phyloP scores from a whole-genome alignment of 257 asterid species.

The Fraxinus pennsylvanica region DNA sequence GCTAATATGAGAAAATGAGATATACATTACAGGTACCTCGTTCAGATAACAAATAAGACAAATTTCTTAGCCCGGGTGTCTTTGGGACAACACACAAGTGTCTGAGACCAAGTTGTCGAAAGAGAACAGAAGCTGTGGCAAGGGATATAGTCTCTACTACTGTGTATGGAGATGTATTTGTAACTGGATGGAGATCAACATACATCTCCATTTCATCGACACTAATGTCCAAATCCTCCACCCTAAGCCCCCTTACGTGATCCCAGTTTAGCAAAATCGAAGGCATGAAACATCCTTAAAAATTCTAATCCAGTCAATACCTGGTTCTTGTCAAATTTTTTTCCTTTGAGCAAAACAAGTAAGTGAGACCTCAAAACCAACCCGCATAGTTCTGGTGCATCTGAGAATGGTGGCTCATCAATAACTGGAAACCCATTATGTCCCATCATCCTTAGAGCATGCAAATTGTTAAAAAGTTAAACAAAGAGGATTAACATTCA shows the following conservation, averaged over 20 bases:
- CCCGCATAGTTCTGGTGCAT: constrained; percentile 80
- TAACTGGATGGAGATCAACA: constrained; percentile 86
- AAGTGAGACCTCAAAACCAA: constrained; percentile 84
- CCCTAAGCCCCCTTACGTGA: constrained; percentile 82
- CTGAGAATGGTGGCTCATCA: constrained; percentile 83
- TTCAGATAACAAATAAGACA: background rate
- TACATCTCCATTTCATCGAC: constrained; percentile 92
- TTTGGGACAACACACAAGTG: constrained; percentile 91
- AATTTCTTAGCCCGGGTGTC: constrained; percentile 62
- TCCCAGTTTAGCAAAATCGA: constrained; percentile 91
- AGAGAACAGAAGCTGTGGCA: constrained; percentile 89
- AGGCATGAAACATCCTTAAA: constrained; percentile 55
- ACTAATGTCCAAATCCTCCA: constrained; percentile 67
- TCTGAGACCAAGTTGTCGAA: constrained; percentile 83
- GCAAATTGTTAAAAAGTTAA: constrained; percentile 36
- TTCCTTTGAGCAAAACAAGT: constrained; percentile 67
- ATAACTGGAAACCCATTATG: constrained; percentile 92
- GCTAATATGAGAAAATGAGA: background rate
- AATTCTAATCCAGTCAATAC: constrained; percentile 48
- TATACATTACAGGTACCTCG: background rate
- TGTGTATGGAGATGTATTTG: constrained; percentile 87
- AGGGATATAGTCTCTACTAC: constrained; percentile 94
- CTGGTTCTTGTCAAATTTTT: constrained; percentile 53
- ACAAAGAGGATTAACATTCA: background rate
- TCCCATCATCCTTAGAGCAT: constrained; percentile 57